Evolutionary conservation across 225 moss, liverwort and hornwort genomes (phyloP).

Genomic region (Physcomitrium patens): DNA sequence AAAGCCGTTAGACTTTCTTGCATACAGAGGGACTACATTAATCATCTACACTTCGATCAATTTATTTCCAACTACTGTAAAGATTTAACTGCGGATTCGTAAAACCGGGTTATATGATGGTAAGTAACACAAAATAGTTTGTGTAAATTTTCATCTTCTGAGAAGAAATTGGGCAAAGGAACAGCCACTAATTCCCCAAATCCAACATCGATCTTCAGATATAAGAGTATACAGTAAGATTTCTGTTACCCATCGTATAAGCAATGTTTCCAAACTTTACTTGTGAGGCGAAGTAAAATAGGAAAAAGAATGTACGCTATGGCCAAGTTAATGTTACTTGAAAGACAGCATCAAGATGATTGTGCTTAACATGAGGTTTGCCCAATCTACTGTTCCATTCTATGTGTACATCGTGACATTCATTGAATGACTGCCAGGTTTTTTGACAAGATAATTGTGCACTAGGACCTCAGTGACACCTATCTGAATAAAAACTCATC

Average conservation of each 20-base stretch:
- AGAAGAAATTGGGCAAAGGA: background rate
- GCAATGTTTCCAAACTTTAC: conserved; percentile 22
- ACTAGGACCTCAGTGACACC: conserved; percentile 22
- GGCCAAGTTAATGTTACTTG: conserved; percentile 20
- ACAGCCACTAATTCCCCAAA: background rate
- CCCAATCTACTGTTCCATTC: conserved; percentile 20
- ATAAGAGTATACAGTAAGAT: background rate
- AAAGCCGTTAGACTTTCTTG: conserved; percentile 27
- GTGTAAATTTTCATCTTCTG: background rate
- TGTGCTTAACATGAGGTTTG: conserved; percentile 8
- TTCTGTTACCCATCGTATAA: conserved; percentile 22
- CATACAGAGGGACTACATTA: background rate
- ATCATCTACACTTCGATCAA: background rate
- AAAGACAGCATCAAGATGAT: background rate
- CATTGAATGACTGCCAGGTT: conserved; percentile 23
- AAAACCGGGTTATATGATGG: background rate
- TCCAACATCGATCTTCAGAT: conserved; percentile 17
- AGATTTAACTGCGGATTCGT: background rate
- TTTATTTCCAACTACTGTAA: background rate
- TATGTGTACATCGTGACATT: conserved; percentile 28
- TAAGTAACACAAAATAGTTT: background rate
- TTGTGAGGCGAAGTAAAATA: conserved; percentile 23
- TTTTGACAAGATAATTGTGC: conserved; percentile 20
- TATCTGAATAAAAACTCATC: conserved; percentile 10
- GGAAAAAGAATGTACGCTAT: conserved; percentile 26